phyloP scores from a whole-genome alignment of 148 eudicot genomes.

The Rhododendron ovatum region DNA sequence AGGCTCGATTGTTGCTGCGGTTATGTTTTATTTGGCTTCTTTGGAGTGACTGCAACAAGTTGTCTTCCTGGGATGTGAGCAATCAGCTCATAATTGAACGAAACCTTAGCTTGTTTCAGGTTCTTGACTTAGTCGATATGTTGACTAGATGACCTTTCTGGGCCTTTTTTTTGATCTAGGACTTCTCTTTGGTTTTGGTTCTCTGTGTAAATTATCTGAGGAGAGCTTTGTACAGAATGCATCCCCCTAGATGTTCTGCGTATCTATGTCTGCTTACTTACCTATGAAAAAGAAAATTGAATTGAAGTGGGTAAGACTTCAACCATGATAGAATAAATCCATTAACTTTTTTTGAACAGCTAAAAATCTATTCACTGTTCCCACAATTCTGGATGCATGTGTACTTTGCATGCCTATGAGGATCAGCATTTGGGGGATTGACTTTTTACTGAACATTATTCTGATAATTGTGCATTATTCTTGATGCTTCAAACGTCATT shows the following conservation, averaged over 20 bases:
- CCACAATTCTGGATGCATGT: background rate
- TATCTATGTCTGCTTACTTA: background rate
- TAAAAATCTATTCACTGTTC: background rate
- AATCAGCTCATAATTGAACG: background rate
- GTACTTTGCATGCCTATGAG: background rate
- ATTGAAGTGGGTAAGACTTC: background rate
- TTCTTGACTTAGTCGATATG: background rate
- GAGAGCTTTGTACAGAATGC: background rate
- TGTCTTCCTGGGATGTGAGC: background rate
- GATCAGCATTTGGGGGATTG: background rate
- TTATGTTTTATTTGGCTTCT: background rate
- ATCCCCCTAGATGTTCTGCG: too few species aligned
- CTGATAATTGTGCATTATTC: background rate
- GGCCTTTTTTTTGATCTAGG: background rate
- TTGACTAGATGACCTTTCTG: background rate
- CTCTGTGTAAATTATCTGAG: background rate
- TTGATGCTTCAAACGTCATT: background rate
- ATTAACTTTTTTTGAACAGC: background rate
- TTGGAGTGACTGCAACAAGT: background rate
- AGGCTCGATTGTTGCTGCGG: background rate
- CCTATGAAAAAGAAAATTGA: background rate
- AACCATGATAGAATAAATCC: background rate
- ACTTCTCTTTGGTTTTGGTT: background rate
- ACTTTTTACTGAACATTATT: background rate
- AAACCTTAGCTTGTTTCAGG: background rate